Conservation (phyloP, 139 green algal genomes). For the Gonium pectorale region DNA sequence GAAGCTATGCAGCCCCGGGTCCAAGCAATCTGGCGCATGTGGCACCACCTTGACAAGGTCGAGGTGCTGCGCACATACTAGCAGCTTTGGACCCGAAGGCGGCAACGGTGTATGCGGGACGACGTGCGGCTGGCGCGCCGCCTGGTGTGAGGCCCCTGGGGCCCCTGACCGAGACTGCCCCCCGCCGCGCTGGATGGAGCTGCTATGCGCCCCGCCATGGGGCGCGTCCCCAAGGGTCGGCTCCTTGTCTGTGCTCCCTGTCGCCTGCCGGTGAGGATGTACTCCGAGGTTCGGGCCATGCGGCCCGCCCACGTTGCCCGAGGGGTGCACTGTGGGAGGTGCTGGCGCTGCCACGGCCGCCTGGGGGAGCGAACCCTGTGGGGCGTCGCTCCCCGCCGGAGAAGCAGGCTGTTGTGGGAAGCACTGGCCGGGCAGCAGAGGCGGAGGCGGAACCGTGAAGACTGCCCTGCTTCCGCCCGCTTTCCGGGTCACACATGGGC, state of each 20-base stretch:
- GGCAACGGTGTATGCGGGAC: not conserved
- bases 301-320: slow-evolving; percentile 26
- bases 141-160: not conserved
- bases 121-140: not conserved
- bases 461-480: slow-evolving; percentile 10
- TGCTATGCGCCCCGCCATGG: not conserved
- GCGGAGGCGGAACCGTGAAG: slow-evolving; percentile 39
- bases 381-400: too few species aligned
- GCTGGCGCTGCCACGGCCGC: not conserved
- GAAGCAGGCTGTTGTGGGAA: not conserved
- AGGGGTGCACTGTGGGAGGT: not conserved
- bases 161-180: not conserved
- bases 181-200: not conserved
- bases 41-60: slow-evolving; percentile 10
- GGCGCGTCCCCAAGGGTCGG: not conserved
- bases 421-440: slow-evolving; percentile 8
- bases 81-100: not conserved
- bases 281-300: slow-evolving; percentile 35
- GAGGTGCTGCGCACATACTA: slow-evolving; percentile 17
- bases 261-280: too few species aligned
- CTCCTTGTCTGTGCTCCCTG: slow-evolving; percentile 20
- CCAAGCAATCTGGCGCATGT: slow-evolving; percentile 13
- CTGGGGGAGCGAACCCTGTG: too few species aligned
- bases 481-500: slow-evolving; percentile 35
- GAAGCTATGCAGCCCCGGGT: slow-evolving; percentile 36